A percentile compares a stretch with the other conserved stretches of the same genome.
Conservation (phyloP, 768 basidiomycete species). For the Porpolomopsis calyptriformis region DNA sequence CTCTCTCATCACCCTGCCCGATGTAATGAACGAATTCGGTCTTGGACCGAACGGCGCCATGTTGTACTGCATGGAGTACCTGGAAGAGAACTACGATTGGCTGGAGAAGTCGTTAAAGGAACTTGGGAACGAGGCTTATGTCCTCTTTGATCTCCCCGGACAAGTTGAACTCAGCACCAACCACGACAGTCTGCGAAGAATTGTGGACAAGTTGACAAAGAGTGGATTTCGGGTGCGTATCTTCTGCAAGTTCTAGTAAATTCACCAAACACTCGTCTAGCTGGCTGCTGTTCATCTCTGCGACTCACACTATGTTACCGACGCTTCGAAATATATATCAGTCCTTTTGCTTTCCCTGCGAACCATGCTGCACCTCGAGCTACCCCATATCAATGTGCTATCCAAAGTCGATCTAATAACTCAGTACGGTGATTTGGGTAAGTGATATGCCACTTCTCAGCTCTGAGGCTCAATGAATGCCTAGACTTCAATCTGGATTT, state of each 20-base stretch:
- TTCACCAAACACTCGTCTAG: conserved; percentile 28
- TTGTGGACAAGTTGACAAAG: conserved; percentile 64
- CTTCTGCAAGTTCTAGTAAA: neutral
- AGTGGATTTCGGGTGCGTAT: conserved; percentile 71
- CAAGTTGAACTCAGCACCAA: conserved; percentile 98
- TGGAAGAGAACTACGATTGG: conserved; percentile 92
- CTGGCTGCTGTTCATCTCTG: conserved; percentile 90
- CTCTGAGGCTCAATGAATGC: conserved; percentile 1
- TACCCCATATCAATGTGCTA: conserved; percentile 96
- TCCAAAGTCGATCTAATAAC: conserved; percentile 90
- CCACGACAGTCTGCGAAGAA: conserved; percentile 77
- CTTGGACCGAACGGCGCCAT: conserved; percentile 95
- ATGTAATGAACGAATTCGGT: conserved; percentile 74
- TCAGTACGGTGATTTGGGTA: conserved; percentile 87
- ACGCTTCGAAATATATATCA: conserved; percentile 90
- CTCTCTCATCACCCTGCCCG: conserved; percentile 74
- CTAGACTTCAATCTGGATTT: conserved; percentile 95
- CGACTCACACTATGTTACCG: conserved; percentile 95
- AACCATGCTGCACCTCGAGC: conserved; percentile 95
- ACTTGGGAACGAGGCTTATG: conserved; percentile 66
- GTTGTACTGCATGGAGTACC: conserved; percentile 94
- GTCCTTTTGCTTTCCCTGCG: conserved; percentile 84
- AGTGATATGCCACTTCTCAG: conserved; percentile 12
- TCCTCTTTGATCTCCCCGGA: conserved; percentile 92
- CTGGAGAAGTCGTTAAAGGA: conserved; percentile 57